Percentiles rank a stretch among this genome's conserved stretches.
phyloP scores from a whole-genome alignment of 305 asterid species.

The Fraxinus latifolia region DNA sequence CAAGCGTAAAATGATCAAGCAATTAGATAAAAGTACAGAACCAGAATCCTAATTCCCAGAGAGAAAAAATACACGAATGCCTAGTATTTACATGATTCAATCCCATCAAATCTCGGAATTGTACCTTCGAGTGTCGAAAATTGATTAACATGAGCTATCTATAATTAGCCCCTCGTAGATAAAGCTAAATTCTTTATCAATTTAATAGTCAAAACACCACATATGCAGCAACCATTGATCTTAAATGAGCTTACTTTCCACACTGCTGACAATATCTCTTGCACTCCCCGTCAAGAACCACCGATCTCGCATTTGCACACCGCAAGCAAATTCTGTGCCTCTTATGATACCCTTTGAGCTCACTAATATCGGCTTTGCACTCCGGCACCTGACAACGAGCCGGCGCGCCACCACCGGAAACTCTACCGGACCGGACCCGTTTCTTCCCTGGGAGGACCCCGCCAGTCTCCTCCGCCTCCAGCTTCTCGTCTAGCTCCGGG shows the following conservation, averaged over 20 bases:
- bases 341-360: slow-evolving; percentile 83
- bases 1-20: background rate
- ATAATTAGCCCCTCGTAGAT: background rate
- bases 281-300: slow-evolving; percentile 65
- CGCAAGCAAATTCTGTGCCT: slow-evolving; percentile 73
- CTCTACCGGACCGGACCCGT: slow-evolving; percentile 49
- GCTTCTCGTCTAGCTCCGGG: slow-evolving; percentile 68
- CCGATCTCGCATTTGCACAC: slow-evolving; percentile 67
- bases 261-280: slow-evolving; percentile 94
- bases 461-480: slow-evolving; percentile 46
- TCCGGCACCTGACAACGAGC: slow-evolving; percentile 78
- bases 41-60: background rate
- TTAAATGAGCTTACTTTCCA: slow-evolving; percentile 60
- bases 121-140: background rate
- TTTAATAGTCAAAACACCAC: slow-evolving; percentile 3
- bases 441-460: slow-evolving; percentile 50
- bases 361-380: slow-evolving; percentile 75
- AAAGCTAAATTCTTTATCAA: background rate
- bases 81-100: background rate
- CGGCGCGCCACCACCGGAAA: slow-evolving; percentile 23
- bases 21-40: background rate
- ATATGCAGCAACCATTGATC: background rate
- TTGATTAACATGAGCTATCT: background rate
- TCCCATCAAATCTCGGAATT: background rate
- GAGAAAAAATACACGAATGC: background rate